phyloP scores from a whole-genome alignment of 768 basidiomycete species.

The Calvatia gigantea region DNA sequence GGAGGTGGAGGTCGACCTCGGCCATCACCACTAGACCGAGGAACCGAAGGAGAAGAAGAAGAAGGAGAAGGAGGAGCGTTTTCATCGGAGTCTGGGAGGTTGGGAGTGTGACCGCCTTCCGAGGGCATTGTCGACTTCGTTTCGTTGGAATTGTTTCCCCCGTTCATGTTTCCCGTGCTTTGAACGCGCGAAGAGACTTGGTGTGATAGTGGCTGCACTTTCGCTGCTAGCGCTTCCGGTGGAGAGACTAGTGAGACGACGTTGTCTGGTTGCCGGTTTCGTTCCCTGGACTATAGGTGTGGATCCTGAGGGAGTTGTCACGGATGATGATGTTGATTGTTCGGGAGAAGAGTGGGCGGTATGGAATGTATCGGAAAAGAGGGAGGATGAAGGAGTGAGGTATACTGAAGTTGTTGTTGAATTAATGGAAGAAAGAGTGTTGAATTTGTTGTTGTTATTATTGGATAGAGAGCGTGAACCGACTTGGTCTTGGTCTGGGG shows the following conservation, averaged over 20 bases:
- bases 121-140: neutral
- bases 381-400: conserved; percentile 78
- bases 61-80: conserved; percentile 10
- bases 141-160: neutral
- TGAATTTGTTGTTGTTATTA: conserved; percentile 36
- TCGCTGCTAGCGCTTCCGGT: conserved; percentile 40
- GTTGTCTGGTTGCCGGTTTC: conserved; percentile 10
- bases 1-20: conserved; percentile 18
- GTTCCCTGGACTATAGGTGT: conserved; percentile 21
- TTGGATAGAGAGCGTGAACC: conserved; percentile 44
- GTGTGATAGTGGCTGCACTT: conserved; percentile 56
- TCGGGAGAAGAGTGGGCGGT: conserved; percentile 62
- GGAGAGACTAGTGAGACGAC: conserved; percentile 26
- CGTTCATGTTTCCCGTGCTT: conserved; percentile 13
- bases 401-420: conserved; percentile 62
- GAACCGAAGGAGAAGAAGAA: too few relatives aligned
- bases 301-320: neutral
- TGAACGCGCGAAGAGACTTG: conserved; percentile 48
- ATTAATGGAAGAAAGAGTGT: conserved; percentile 55
- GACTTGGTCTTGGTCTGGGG: conserved; percentile 35
- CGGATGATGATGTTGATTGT: conserved; percentile 23
- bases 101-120: neutral
- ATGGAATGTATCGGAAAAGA: conserved; percentile 61
- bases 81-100: neutral
- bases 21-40: too few relatives aligned